Evolutionary conservation across 495 filamentous ascomycete species (phyloP).

Genomic region (Penicillium riverlandense): DNA sequence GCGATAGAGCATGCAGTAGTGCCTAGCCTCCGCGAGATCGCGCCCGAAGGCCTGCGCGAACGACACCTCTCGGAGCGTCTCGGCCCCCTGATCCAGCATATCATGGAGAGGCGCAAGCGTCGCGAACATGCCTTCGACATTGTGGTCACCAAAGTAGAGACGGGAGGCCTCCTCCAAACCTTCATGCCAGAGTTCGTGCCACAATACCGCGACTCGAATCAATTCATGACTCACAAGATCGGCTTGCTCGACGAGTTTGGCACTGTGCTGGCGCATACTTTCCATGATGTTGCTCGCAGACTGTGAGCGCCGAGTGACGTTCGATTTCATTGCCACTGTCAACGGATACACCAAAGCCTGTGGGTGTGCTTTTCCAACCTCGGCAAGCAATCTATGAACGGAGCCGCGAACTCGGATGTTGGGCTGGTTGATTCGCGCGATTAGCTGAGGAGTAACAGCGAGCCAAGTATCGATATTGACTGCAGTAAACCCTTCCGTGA

Average conservation of each 20-base stretch:
- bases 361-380: slow-evolving; percentile 88
- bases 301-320: slow-evolving; percentile 66
- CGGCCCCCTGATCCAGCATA: slow-evolving; percentile 79
- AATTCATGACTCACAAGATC: slow-evolving; percentile 90
- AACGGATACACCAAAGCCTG: slow-evolving; percentile 99
- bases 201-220: slow-evolving; percentile 91
- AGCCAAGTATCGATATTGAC: slow-evolving; percentile 98
- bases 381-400: slow-evolving; percentile 83
- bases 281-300: slow-evolving; percentile 93
- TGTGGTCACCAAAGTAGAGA: slow-evolving; percentile 86
- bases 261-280: slow-evolving; percentile 90
- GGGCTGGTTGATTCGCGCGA: slow-evolving; percentile 94
- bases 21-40: slow-evolving; percentile 86
- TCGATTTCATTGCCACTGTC: slow-evolving; percentile 96
- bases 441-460: slow-evolving; percentile 93
- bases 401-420: slow-evolving; percentile 77
- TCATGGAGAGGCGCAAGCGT: slow-evolving; percentile 87
- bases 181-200: slow-evolving; percentile 99
- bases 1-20: slow-evolving; percentile 91
- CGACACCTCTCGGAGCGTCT: slow-evolving; percentile 90
- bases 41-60: slow-evolving; percentile 97
- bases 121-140: slow-evolving; percentile 94
- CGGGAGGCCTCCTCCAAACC: slow-evolving; percentile 96
- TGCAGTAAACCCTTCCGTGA: slow-evolving; percentile 81
- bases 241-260: slow-evolving; percentile 90